Conservation (phyloP, 2,329 filamentous ascomycete genomes). For the Sporothrix variecibatus region DNA sequence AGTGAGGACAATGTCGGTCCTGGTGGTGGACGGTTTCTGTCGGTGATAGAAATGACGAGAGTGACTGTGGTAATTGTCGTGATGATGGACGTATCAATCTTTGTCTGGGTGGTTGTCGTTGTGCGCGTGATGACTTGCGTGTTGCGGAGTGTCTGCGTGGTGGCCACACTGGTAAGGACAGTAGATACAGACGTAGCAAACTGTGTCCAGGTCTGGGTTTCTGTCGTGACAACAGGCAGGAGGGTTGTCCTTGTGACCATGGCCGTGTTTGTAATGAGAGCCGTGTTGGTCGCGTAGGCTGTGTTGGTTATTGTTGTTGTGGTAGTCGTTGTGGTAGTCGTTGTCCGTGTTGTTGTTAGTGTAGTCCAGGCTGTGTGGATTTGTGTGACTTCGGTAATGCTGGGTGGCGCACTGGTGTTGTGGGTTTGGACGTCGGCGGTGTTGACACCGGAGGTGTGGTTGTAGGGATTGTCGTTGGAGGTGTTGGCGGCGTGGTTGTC, state of each 20-base stretch:
- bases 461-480: neutral
- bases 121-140: conserved; percentile 21
- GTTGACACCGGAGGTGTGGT: neutral
- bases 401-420: neutral
- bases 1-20: neutral
- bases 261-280: conserved; percentile 1
- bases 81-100: conserved; percentile 25
- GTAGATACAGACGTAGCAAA: conserved; percentile 8
- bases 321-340: conserved; percentile 1
- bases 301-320: conserved; percentile 14
- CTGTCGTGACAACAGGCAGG: neutral
- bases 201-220: conserved; percentile 5
- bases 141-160: neutral
- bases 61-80: conserved; percentile 26
- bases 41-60: conserved; percentile 22
- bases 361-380: conserved; percentile 22
- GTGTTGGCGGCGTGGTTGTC: neutral
- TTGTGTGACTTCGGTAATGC: neutral
- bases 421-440: neutral
- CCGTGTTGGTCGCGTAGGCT: conserved; percentile 14
- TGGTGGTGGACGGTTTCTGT: neutral
- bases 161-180: conserved; percentile 16
- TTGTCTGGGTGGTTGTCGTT: conserved; percentile 21
- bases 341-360: conserved; percentile 6
- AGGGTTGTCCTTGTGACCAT: conserved; percentile 5